Percentiles rank a stretch among this genome's conserved stretches.
phyloP scores from a whole-genome alignment of 345 rosid genomes.

The Laguncularia racemosa region DNA sequence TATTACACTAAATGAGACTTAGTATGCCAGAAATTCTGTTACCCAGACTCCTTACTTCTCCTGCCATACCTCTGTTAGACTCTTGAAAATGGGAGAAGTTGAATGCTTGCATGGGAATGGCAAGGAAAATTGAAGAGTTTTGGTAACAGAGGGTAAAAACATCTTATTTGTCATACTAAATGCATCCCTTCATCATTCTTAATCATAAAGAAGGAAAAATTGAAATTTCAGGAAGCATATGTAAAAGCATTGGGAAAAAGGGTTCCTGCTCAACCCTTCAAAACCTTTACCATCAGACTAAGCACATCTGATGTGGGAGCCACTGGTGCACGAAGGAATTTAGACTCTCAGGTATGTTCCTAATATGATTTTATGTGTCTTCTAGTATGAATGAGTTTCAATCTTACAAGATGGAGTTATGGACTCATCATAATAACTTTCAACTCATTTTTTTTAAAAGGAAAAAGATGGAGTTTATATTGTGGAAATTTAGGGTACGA shows the following conservation, averaged over 20 bases:
- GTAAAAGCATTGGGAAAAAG: constrained; percentile 85
- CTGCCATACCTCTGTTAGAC: no score
- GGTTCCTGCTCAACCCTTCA: constrained; percentile 77
- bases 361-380: background rate
- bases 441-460: no score
- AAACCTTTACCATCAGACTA: constrained; percentile 51
- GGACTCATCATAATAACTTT: no score
- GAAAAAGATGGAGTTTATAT: no score
- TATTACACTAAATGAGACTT: no score
- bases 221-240: constrained; percentile 61
- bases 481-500: no score
- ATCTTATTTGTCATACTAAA: background rate
- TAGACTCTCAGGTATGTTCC: constrained; percentile 30
- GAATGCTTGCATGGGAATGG: no score
- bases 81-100: no score
- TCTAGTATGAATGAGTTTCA: background rate
- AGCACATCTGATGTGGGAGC: constrained; percentile 15
- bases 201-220: constrained; percentile 3
- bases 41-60: no score
- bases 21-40: no score
- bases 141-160: no score
- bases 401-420: background rate
- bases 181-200: constrained; percentile 1
- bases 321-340: constrained; percentile 17
- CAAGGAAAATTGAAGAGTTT: no score